These are phyloP conservation scores for Yamadazyma buinensis DNA, from an alignment of 1,139 yeast species.

Conservation along the genomic window DNA sequence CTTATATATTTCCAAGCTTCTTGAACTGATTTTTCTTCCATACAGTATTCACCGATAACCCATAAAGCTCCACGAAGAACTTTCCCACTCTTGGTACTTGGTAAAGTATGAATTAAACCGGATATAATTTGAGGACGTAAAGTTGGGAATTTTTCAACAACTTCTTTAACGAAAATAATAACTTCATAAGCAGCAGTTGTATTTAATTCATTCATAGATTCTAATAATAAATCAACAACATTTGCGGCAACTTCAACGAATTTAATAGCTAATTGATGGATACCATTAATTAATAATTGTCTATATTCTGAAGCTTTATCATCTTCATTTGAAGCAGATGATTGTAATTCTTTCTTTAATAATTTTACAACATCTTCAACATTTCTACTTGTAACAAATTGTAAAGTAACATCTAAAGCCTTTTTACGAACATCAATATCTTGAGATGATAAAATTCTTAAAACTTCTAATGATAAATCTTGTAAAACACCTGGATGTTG, in stretches of 20 bases:
- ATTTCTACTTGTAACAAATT: conserved; percentile 79
- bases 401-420: conserved; percentile 78
- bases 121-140: conserved; percentile 64
- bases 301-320: conserved; percentile 85
- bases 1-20: conserved; percentile 87
- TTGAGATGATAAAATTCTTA: conserved; percentile 80
- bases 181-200: conserved; percentile 88
- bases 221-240: conserved; percentile 85
- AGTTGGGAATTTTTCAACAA: conserved; percentile 86
- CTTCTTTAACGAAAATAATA: conserved; percentile 85
- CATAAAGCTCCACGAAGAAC: conserved; percentile 93
- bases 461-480: conserved; percentile 79
- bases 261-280: conserved; percentile 83
- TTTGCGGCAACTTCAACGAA: conserved; percentile 90
- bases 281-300: conserved; percentile 81
- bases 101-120: conserved; percentile 62
- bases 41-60: conserved; percentile 91
- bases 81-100: conserved; percentile 75
- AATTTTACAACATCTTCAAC: conserved; percentile 92
- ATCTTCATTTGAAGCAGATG: conserved; percentile 61
- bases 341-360: conserved; percentile 85
- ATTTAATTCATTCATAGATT: conserved; percentile 79
- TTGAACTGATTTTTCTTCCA: conserved; percentile 70
- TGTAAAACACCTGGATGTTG: conserved; percentile 82
- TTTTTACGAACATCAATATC: conserved; percentile 89